Evolutionary conservation across 352 stramenopile genomes (phyloP).

Genomic region (Phytopythium helicoides): DNA sequence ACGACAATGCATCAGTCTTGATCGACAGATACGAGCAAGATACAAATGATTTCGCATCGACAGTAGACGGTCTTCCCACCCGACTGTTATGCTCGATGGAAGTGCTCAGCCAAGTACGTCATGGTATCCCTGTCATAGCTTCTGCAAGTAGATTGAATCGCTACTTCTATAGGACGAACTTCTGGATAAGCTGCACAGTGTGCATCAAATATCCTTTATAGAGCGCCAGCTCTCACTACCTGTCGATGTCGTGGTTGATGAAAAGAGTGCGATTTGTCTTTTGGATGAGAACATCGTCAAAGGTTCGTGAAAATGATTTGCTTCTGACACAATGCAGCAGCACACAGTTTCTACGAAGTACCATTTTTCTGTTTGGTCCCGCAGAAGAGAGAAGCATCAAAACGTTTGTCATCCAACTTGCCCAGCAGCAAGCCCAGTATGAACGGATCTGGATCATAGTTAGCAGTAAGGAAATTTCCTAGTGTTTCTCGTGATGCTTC

Average conservation of each 20-base stretch:
- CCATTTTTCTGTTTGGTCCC: too few relatives aligned
- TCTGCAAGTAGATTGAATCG: background rate
- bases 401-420: conserved; percentile 56
- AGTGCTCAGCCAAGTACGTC: conserved; percentile 36
- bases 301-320: too few relatives aligned
- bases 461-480: conserved; percentile 19
- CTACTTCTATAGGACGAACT: conserved; percentile 59
- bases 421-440: conserved; percentile 51
- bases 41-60: background rate
- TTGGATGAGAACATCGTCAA: conserved; percentile 29
- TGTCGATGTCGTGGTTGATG: conserved; percentile 67
- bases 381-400: conserved; percentile 44
- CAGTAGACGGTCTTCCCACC: conserved; percentile 16
- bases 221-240: conserved; percentile 52
- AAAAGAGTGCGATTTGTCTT: conserved; percentile 58
- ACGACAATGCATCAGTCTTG: too few relatives aligned
- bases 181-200: conserved; percentile 58
- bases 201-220: conserved; percentile 51
- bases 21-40: too few relatives aligned
- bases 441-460: conserved; percentile 64
- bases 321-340: too few relatives aligned
- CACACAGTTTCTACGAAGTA: too few relatives aligned
- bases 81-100: conserved; percentile 41
- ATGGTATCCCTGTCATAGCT: too few relatives aligned
- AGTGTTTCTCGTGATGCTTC: too few relatives aligned